Conservation (phyloP, 768 basidiomycete genomes). For the Hortiboletus flavorubellus region DNA sequence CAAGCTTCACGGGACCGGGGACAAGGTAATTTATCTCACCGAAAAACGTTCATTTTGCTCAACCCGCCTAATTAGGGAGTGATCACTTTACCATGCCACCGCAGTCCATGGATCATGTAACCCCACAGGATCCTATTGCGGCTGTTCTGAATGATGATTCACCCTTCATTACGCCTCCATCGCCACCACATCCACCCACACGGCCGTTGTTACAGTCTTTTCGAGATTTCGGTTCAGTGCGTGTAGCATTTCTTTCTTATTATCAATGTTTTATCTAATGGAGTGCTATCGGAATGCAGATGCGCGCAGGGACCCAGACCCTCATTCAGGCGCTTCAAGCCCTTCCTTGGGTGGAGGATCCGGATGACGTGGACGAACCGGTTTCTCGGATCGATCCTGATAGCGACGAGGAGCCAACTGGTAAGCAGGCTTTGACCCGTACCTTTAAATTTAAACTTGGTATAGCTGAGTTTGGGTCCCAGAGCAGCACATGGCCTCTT, state of each 20-base stretch:
- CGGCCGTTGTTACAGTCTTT: slow-evolving; percentile 53
- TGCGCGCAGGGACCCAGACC: slow-evolving; percentile 85
- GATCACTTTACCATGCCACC: slow-evolving; percentile 17
- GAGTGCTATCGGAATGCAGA: slow-evolving; percentile 40
- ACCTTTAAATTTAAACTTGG: not conserved
- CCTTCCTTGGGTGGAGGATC: slow-evolving; percentile 69
- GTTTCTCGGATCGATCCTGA: slow-evolving; percentile 45
- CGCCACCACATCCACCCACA: slow-evolving; percentile 47
- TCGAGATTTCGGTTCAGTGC: slow-evolving; percentile 68
- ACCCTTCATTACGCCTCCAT: slow-evolving; percentile 72
- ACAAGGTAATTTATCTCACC: slow-evolving; percentile 32
- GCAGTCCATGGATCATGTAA: slow-evolving; percentile 13
- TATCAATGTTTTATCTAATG: not conserved
- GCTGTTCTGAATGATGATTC: slow-evolving; percentile 43
- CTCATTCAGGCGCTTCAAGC: slow-evolving; percentile 87
- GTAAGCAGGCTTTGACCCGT: slow-evolving; percentile 28
- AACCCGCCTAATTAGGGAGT: slow-evolving; percentile 3
- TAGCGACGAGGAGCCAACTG: slow-evolving; percentile 57
- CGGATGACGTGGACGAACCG: slow-evolving; percentile 67
- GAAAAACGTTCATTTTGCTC: slow-evolving; percentile 13
- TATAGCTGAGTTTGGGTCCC: slow-evolving; percentile 2
- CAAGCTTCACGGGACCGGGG: slow-evolving; percentile 20
- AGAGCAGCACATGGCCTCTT: slow-evolving; percentile 65
- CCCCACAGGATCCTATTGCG: slow-evolving; percentile 6
- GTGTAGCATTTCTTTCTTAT: slow-evolving; percentile 24